Conservation (phyloP, 2,329 filamentous ascomycete genomes). For the Metarhizium robertsii region DNA sequence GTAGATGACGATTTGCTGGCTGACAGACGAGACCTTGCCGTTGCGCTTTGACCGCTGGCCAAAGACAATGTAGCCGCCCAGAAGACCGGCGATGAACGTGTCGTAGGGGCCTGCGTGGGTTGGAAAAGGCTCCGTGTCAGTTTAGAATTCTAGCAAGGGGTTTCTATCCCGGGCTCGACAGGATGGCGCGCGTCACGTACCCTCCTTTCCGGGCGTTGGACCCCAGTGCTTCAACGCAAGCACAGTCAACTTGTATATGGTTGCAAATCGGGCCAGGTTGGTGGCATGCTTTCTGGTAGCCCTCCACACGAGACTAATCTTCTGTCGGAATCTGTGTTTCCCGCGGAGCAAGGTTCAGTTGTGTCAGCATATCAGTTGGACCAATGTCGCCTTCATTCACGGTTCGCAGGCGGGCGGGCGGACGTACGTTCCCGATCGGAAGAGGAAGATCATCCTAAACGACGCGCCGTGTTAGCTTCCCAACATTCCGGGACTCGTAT, state of each 20-base stretch:
- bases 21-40: conserved; percentile 68
- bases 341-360: background rate
- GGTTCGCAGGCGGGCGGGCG: background rate
- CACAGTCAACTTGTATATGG: conserved; percentile 81
- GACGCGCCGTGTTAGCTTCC: conserved; percentile 10
- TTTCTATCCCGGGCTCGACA: too few relatives aligned
- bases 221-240: conserved; percentile 59
- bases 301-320: conserved; percentile 66
- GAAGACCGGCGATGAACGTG: conserved; percentile 73
- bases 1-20: conserved; percentile 97
- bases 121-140: conserved; percentile 13
- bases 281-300: conserved; percentile 84
- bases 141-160: too few relatives aligned
- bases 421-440: conserved; percentile 77
- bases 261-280: conserved; percentile 85
- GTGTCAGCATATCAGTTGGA: conserved; percentile 10
- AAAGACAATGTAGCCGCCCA: conserved; percentile 91
- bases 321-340: conserved; percentile 54
- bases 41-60: conserved; percentile 54
- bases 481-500: background rate
- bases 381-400: background rate
- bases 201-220: conserved; percentile 50
- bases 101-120: conserved; percentile 55
- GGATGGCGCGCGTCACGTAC: conserved; percentile 12
- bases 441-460: conserved; percentile 85